These are phyloP conservation scores for Dothistroma pini DNA, from an alignment of 2,329 filamentous ascomycete genomes.

Conservation along the genomic window DNA sequence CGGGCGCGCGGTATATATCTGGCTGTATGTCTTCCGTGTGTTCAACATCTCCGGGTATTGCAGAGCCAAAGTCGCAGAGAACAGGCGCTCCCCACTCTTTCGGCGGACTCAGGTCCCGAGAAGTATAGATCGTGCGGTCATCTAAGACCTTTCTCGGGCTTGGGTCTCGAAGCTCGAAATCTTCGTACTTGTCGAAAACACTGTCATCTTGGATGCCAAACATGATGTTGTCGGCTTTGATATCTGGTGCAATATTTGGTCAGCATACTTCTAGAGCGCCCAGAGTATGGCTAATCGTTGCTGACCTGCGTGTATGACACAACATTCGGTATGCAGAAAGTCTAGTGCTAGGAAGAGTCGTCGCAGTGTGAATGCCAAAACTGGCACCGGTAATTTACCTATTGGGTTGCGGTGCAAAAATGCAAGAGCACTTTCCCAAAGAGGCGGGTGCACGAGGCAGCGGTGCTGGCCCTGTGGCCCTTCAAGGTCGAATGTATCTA, in stretches of 20 bases:
- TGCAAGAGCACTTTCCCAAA: background rate
- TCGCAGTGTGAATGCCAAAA: background rate
- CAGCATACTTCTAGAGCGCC: background rate
- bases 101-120: slow-evolving; percentile 17
- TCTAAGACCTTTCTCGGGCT: slow-evolving; percentile 21
- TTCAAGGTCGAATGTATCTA: background rate
- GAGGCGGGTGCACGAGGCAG: background rate
- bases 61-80: slow-evolving; percentile 24
- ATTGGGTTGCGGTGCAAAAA: background rate
- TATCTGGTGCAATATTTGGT: slow-evolving; percentile 12
- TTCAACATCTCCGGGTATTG: slow-evolving; percentile 14
- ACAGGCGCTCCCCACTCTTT: slow-evolving; percentile 14
- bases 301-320: slow-evolving; percentile 20
- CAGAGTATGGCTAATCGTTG: background rate
- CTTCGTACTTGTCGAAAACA: slow-evolving; percentile 18
- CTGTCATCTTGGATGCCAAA: slow-evolving; percentile 21
- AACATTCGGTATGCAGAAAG: slow-evolving; percentile 16
- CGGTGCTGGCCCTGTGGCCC: background rate
- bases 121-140: slow-evolving; percentile 19
- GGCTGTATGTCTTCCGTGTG: slow-evolving; percentile 35
- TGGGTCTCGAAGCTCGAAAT: slow-evolving; percentile 14
- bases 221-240: slow-evolving; percentile 24
- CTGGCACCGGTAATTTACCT: background rate
- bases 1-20: slow-evolving; percentile 36
- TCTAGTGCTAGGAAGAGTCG: background rate